Evolutionary conservation across 768 basidiomycete genomes (phyloP).

Genomic region (Boletus huronensis): DNA sequence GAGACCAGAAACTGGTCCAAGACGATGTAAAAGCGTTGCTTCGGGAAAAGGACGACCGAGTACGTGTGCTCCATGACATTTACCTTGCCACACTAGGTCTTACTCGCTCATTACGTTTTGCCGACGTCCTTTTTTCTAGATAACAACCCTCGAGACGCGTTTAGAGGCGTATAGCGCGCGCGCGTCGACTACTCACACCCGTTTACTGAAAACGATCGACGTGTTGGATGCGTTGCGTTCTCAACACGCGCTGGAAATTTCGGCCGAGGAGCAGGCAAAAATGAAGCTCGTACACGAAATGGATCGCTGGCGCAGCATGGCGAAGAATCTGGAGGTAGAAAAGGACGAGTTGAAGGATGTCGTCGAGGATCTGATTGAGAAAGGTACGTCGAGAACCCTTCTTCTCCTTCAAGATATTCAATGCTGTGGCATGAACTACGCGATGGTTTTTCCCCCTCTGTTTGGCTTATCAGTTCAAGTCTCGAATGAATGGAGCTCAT

Average conservation of each 20-base stretch:
- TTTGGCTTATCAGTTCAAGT: conserved; percentile 38
- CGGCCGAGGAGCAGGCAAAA: conserved; percentile 31
- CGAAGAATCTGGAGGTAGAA: conserved; percentile 41
- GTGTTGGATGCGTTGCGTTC: conserved; percentile 43
- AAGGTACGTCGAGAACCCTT: conserved; percentile 41
- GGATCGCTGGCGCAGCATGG: conserved; percentile 31
- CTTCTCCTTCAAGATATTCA: neutral
- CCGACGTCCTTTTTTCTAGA: conserved; percentile 16
- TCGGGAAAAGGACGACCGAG: conserved; percentile 28
- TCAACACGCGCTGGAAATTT: conserved; percentile 40
- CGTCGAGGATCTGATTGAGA: conserved; percentile 51
- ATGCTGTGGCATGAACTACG: neutral
- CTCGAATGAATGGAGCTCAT: conserved; percentile 41
- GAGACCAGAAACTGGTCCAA: conserved; percentile 17
- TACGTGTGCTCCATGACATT: conserved; percentile 5
- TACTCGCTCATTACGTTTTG: neutral
- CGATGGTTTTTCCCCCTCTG: neutral
- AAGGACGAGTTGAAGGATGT: conserved; percentile 53
- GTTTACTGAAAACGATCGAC: conserved; percentile 49
- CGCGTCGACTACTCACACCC: conserved; percentile 42
- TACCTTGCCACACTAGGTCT: neutral
- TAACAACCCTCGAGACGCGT: conserved; percentile 28
- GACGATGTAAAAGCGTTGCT: conserved; percentile 19
- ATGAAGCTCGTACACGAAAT: conserved; percentile 37
- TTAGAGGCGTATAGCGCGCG: conserved; percentile 37